Percentiles rank a stretch among this genome's conserved stretches.
phyloP scores from a whole-genome alignment of 2,329 filamentous ascomycete species.

The Scedosporium boydii region DNA sequence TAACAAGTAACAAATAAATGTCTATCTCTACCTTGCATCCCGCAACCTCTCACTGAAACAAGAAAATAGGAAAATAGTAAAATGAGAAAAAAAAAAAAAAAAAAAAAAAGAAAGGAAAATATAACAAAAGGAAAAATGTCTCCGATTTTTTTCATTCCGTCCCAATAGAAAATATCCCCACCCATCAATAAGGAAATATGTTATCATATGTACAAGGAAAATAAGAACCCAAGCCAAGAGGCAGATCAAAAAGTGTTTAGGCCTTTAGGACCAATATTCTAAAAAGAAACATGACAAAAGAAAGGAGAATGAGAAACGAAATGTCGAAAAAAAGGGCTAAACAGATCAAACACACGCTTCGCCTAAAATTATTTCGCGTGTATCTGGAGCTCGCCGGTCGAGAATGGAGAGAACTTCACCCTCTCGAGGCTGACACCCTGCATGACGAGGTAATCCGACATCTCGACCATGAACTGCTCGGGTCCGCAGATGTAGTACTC shows the following conservation, averaged over 20 bases:
- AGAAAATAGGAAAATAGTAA: background rate
- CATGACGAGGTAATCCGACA: constrained; percentile 30
- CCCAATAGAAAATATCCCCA: background rate
- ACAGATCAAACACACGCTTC: background rate
- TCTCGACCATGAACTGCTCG: constrained; percentile 44
- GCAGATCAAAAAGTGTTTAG: no score
- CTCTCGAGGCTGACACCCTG: constrained; percentile 27
- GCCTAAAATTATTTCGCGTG: constrained; percentile 12
- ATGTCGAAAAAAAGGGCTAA: background rate
- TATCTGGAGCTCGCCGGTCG: constrained; percentile 32
- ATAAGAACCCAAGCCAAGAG: no score
- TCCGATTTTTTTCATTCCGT: background rate
- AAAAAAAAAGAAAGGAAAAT: no score
- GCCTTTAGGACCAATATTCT: background rate
- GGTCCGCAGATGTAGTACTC: constrained; percentile 48
- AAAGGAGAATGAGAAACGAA: background rate
- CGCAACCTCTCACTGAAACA: background rate
- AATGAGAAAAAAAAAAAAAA: no score
- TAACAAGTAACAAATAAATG: background rate
- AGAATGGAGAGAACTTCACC: constrained; percentile 37
- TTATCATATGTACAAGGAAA: background rate
- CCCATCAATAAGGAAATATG: background rate
- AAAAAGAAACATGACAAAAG: background rate
- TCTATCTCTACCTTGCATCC: background rate
- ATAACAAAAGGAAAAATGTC: background rate